phyloP scores from a whole-genome alignment of 768 basidiomycete genomes.

The Kwoniella botswanensis region DNA sequence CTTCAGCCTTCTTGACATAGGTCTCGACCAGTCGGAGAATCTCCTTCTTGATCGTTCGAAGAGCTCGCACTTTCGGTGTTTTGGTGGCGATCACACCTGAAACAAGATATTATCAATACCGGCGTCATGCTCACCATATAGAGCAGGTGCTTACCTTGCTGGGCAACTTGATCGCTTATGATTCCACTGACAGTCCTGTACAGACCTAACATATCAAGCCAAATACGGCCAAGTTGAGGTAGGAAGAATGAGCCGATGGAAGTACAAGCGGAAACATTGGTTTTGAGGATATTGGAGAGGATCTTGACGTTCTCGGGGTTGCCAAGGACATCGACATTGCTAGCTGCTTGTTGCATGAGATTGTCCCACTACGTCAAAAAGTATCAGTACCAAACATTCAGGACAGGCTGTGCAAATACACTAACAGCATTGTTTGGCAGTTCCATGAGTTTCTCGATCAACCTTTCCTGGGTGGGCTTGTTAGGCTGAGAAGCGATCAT shows the following conservation, averaged over 20 bases:
- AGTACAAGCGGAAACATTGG: slow-evolving; percentile 95
- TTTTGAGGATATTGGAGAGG: slow-evolving; percentile 93
- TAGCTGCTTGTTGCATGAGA: slow-evolving; percentile 91
- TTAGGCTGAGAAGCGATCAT: slow-evolving; percentile 99
- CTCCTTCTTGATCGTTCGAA: slow-evolving; percentile 98
- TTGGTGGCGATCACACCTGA: slow-evolving; percentile 88
- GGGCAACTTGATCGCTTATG: slow-evolving; percentile 87
- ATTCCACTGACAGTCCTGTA: slow-evolving; percentile 97
- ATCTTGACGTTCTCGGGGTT: slow-evolving; percentile 95
- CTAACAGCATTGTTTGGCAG: slow-evolving; percentile 92
- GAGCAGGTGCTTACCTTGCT: slow-evolving; percentile 65
- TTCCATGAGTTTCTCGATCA: slow-evolving; percentile 95
- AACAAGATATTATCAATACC: not conserved
- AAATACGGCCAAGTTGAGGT: slow-evolving; percentile 94
- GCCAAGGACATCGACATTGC: slow-evolving; percentile 87
- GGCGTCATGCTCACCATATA: too few species aligned
- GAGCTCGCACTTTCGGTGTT: slow-evolving; percentile 91
- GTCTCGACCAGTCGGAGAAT: slow-evolving; percentile 96
- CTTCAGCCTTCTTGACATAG: slow-evolving; percentile 95
- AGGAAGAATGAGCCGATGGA: slow-evolving; percentile 97
- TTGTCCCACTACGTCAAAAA: slow-evolving; percentile 79
- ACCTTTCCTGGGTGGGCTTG: slow-evolving; percentile 92
- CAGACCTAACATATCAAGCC: slow-evolving; percentile 95
- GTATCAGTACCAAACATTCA: not conserved
- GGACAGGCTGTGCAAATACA: slow-evolving; percentile 13